Conservation (phyloP, 2,329 filamentous ascomycete genomes). For the Fusarium sp. region DNA sequence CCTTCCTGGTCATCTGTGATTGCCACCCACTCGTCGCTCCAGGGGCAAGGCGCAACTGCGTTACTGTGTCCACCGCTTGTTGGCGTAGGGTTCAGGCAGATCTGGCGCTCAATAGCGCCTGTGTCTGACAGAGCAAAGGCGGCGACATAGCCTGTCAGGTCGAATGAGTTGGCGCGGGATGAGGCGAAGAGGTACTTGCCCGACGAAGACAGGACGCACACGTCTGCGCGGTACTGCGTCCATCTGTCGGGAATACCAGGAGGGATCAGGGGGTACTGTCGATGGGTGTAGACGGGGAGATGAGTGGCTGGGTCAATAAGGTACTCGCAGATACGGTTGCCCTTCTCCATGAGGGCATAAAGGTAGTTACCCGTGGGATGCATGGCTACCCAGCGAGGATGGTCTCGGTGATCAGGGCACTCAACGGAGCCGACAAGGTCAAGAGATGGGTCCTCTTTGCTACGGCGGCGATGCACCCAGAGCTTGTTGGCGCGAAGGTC, state of each 20-base stretch:
- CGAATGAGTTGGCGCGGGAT: conserved; percentile 81
- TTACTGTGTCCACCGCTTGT: conserved; percentile 92
- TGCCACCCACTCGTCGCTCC: conserved; percentile 91
- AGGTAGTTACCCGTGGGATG: conserved; percentile 83
- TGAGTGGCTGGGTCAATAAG: conserved; percentile 81
- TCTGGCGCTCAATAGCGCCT: conserved; percentile 82
- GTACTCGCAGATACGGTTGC: conserved; percentile 87
- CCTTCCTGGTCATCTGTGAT: conserved; percentile 91
- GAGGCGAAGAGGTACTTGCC: conserved; percentile 87
- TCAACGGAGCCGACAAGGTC: conserved; percentile 80
- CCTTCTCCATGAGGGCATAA: conserved; percentile 91
- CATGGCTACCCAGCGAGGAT: conserved; percentile 90
- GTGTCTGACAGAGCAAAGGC: conserved; percentile 79
- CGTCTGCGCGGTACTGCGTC: conserved; percentile 86
- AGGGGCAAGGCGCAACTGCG: conserved; percentile 86
- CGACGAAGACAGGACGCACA: conserved; percentile 79
- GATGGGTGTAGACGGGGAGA: conserved; percentile 83
- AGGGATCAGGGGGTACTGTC: conserved; percentile 84
- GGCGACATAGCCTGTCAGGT: conserved; percentile 85
- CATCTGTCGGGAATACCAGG: conserved; percentile 71
- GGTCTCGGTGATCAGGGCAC: conserved; percentile 79
- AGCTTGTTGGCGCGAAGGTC: conserved; percentile 84
- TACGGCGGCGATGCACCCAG: conserved; percentile 85
- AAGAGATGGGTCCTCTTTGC: conserved; percentile 57
- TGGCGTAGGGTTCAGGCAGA: conserved; percentile 86